These are phyloP conservation scores for Achaetomiella virescens DNA, from an alignment of 495 filamentous ascomycete genomes.

Conservation along the genomic window DNA sequence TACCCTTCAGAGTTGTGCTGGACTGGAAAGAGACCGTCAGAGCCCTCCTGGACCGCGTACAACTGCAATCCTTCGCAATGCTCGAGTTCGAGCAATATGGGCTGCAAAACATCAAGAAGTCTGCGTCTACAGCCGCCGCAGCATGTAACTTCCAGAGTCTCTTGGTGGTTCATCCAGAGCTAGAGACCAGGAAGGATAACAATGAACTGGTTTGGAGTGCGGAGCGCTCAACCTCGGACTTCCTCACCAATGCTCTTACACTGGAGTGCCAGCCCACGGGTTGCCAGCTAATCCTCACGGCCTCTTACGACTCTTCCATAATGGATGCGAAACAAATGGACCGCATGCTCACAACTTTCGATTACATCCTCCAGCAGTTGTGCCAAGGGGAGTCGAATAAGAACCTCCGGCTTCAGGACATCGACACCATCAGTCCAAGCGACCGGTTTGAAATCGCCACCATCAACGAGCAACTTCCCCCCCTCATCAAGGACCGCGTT, in stretches of 20 bases:
- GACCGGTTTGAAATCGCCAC: neutral
- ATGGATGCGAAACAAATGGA: conserved; percentile 7
- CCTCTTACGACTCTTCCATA: conserved; percentile 9
- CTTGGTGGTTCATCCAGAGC: conserved; percentile 31
- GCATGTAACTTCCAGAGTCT: conserved; percentile 37
- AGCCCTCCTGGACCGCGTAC: neutral
- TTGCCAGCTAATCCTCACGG: neutral
- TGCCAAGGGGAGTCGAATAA: conserved; percentile 7
- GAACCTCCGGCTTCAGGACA: conserved; percentile 1
- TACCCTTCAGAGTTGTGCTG: neutral
- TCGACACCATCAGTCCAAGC: conserved; percentile 5
- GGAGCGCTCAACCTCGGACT: conserved; percentile 8
- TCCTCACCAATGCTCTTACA: conserved; percentile 6
- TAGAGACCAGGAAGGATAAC: neutral
- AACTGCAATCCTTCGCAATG: conserved; percentile 3
- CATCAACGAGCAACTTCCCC: neutral
- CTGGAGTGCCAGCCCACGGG: conserved; percentile 6
- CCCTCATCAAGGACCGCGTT: conserved; percentile 23
- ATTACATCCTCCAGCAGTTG: conserved; percentile 1
- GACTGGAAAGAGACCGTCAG: neutral
- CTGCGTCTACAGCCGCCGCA: conserved; percentile 15
- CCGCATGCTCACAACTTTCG: conserved; percentile 2
- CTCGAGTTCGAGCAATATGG: conserved; percentile 23
- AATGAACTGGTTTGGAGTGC: neutral
- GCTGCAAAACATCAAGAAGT: conserved; percentile 37